Percentiles rank a stretch among this genome's conserved stretches.
phyloP scores from a whole-genome alignment of 768 basidiomycete species.

The Hydnum rufescens region DNA sequence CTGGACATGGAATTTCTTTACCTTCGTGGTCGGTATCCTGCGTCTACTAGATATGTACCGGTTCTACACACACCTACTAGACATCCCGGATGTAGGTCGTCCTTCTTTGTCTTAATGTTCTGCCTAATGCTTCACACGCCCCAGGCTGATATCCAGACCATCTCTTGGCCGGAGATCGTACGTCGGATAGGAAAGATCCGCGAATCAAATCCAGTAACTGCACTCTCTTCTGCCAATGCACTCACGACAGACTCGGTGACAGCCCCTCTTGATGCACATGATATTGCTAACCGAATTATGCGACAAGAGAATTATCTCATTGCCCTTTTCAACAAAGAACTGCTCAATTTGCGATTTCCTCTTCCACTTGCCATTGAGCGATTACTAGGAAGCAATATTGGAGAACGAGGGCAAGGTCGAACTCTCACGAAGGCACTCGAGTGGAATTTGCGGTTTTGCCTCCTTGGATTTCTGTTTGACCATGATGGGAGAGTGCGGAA shows the following conservation, averaged over 20 bases:
- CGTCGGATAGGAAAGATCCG: conserved; percentile 75
- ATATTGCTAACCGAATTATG: conserved; percentile 94
- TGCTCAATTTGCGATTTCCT: conserved; percentile 75
- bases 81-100: conserved; percentile 69
- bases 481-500: conserved; percentile 74
- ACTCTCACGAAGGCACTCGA: conserved; percentile 79
- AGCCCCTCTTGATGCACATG: conserved; percentile 90
- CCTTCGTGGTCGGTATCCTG: conserved; percentile 53
- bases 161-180: conserved; percentile 92
- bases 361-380: conserved; percentile 39
- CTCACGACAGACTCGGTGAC: conserved; percentile 30
- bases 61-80: conserved; percentile 87
- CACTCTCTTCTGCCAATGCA: conserved; percentile 36
- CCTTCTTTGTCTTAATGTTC: conserved; percentile 2
- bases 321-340: conserved; percentile 90
- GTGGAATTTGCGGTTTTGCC: conserved; percentile 92
- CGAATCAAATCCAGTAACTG: conserved; percentile 83
- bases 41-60: conserved; percentile 86
- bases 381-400: conserved; percentile 20
- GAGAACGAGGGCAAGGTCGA: conserved; percentile 42
- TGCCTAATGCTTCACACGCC: neutral
- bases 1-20: conserved; percentile 72
- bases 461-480: conserved; percentile 92
- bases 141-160: conserved; percentile 92
- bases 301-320: conserved; percentile 98